Conservation (phyloP, 2,329 filamentous ascomycete species). For the Huntiella omanensis region DNA sequence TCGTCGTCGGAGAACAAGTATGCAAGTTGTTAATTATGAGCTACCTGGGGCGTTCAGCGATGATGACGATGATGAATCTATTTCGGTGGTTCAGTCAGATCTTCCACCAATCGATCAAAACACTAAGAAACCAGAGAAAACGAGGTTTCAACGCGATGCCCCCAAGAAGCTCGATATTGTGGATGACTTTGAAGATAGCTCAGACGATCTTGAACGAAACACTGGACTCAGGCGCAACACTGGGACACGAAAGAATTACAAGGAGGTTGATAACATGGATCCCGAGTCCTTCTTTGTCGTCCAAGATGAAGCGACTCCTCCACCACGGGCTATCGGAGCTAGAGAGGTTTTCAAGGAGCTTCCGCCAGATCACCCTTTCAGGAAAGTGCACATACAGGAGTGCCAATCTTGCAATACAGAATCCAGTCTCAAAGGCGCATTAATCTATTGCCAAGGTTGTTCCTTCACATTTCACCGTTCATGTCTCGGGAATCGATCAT, state of each 20-base stretch:
- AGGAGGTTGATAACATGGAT: constrained; percentile 35
- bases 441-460: constrained; percentile 86
- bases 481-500: constrained; percentile 57
- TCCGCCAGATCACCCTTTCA: constrained; percentile 38
- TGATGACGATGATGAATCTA: too few species aligned
- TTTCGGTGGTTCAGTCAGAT: too few species aligned
- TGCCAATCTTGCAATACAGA: constrained; percentile 55
- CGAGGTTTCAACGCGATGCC: too few species aligned
- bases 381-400: constrained; percentile 43
- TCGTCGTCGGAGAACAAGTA: too few species aligned
- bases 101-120: too few species aligned
- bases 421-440: constrained; percentile 40
- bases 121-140: too few species aligned
- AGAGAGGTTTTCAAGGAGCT: constrained; percentile 55
- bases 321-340: constrained; percentile 40
- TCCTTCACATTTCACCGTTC: constrained; percentile 63
- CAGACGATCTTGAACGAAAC: too few species aligned
- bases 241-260: constrained; percentile 20
- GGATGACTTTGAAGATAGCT: too few species aligned
- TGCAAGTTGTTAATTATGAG: too few species aligned
- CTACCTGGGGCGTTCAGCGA: too few species aligned
- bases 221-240: constrained; percentile 16
- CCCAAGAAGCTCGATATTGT: too few species aligned
- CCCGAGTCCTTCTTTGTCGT: constrained; percentile 36
- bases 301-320: constrained; percentile 25